These are phyloP conservation scores for Tricholoma bakamatsutake DNA, from an alignment of 768 basidiomycete species.

Conservation along the genomic window DNA sequence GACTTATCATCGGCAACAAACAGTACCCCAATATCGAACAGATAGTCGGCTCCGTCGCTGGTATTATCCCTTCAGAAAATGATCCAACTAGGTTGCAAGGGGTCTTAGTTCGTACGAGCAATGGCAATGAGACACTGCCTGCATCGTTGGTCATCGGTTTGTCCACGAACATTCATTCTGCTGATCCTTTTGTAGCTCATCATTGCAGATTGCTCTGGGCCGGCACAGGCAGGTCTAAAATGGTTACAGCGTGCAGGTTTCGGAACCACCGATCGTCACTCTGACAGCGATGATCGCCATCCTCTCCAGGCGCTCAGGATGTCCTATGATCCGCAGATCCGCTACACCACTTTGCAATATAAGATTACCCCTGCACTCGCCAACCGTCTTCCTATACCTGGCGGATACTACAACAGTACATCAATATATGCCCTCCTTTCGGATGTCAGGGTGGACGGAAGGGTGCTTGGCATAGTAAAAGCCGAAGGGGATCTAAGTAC, in stretches of 20 bases:
- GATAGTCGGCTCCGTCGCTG: conserved; percentile 23
- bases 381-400: not conserved
- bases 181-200: not conserved
- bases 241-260: conserved; percentile 20
- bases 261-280: not conserved
- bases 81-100: conserved; percentile 9
- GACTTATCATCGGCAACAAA: conserved; percentile 17
- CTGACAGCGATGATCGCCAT: not conserved
- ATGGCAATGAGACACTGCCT: not conserved
- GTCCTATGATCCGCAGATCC: not conserved
- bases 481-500: not conserved
- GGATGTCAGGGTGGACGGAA: not conserved
- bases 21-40: conserved; percentile 18
- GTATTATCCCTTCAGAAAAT: conserved; percentile 11
- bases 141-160: not conserved
- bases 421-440: not conserved
- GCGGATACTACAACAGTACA: not conserved
- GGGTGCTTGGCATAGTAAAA: not conserved
- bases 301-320: not conserved
- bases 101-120: conserved; percentile 7
- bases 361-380: not conserved
- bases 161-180: not conserved
- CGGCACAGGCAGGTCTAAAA: conserved; percentile 19
- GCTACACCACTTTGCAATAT: not conserved
- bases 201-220: conserved; percentile 27